These are phyloP conservation scores for Claviceps humidiphila DNA, from an alignment of 2,329 filamentous ascomycete species.

Conservation along the genomic window DNA sequence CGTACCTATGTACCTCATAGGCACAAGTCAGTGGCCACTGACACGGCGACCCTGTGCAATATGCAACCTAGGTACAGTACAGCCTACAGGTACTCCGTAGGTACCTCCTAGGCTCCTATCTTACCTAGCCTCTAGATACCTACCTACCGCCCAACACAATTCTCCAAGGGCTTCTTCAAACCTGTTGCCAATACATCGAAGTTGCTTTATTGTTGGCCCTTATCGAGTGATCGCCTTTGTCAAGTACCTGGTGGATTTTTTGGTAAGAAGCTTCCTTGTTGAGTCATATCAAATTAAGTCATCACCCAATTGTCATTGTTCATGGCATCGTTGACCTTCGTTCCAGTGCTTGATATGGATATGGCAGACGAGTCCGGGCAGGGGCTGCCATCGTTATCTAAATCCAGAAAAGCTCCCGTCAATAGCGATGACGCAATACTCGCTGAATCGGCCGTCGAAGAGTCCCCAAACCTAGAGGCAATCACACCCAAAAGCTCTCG, in stretches of 20 bases:
- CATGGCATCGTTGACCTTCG: not conserved
- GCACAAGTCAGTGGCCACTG: no score
- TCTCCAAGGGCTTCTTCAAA: not conserved
- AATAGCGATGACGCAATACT: conserved; percentile 28
- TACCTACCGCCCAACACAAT: not conserved
- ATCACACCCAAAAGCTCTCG: conserved; percentile 35
- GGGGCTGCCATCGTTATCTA: not conserved
- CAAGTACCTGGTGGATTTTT: not conserved
- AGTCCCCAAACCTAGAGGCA: conserved; percentile 38
- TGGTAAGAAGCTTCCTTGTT: not conserved
- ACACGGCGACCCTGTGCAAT: no score
- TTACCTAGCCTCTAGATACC: no score
- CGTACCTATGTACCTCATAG: no score
- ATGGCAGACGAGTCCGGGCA: conserved; percentile 1
- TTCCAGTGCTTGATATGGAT: not conserved
- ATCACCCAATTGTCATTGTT: not conserved
- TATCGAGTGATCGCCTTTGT: not conserved
- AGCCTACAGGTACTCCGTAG: no score
- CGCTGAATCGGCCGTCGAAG: conserved; percentile 29
- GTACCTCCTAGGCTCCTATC: no score
- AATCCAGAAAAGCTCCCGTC: conserved; percentile 26
- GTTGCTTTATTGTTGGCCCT: not conserved
- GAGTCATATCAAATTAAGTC: not conserved
- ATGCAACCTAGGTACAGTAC: no score
- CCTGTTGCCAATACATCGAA: not conserved